phyloP scores from a whole-genome alignment of 2,329 filamentous ascomycete genomes.

The Cladorrhinum sp. region DNA sequence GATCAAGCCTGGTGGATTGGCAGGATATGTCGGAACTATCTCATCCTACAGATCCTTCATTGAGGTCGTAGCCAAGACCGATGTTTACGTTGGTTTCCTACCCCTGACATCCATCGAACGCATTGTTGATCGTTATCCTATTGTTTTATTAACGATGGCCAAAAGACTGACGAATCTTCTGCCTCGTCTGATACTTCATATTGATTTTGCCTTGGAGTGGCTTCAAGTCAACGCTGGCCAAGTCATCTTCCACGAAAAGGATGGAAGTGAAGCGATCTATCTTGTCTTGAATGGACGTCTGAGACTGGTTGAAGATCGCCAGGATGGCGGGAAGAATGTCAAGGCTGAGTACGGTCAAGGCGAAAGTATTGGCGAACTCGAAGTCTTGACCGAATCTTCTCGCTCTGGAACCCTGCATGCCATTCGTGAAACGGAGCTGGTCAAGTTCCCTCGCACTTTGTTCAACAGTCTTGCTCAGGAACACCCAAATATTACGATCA shows the following conservation, averaged over 20 bases:
- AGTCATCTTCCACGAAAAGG: slow-evolving; percentile 87
- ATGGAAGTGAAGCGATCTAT: slow-evolving; percentile 98
- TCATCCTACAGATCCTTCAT: slow-evolving; percentile 96
- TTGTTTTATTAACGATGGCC: slow-evolving; percentile 91
- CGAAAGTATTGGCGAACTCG: slow-evolving; percentile 94
- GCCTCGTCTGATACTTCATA: slow-evolving; percentile 86
- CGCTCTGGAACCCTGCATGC: slow-evolving; percentile 91
- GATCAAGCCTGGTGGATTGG: slow-evolving; percentile 90
- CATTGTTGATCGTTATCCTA: slow-evolving; percentile 88
- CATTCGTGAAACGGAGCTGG: slow-evolving; percentile 92
- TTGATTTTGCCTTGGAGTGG: slow-evolving; percentile 98
- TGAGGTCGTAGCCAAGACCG: slow-evolving; percentile 94
- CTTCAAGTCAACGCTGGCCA: slow-evolving; percentile 94
- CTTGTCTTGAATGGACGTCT: slow-evolving; percentile 93
- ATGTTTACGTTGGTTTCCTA: slow-evolving; percentile 95
- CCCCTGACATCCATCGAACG: slow-evolving; percentile 81
- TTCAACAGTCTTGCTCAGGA: slow-evolving; percentile 98
- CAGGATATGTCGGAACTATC: slow-evolving; percentile 90
- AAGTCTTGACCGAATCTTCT: slow-evolving; percentile 90
- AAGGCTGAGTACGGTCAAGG: slow-evolving; percentile 94
- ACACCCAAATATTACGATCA: slow-evolving; percentile 96
- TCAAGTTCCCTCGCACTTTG: slow-evolving; percentile 90
- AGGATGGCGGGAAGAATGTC: slow-evolving; percentile 78
- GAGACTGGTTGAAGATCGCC: slow-evolving; percentile 76
- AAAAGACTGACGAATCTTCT: slow-evolving; percentile 88